A percentile compares a stretch with the other conserved stretches of the same genome.
Conservation (phyloP, 2,329 filamentous ascomycete genomes). For the Aspergillus nomiae region DNA sequence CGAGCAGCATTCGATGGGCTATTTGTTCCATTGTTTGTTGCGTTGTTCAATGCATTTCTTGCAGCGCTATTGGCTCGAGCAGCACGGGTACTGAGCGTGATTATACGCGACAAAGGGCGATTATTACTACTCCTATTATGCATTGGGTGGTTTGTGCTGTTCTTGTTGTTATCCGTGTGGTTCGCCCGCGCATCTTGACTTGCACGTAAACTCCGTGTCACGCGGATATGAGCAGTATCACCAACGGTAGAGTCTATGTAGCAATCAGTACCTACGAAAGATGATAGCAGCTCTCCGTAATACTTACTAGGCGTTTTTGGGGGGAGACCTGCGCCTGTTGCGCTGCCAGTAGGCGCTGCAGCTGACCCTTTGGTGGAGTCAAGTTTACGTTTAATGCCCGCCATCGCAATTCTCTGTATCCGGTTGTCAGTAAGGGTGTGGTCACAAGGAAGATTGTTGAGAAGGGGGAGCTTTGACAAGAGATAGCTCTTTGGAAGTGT, state of each 20-base stretch:
- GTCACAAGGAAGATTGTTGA: not conserved
- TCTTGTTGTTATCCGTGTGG: slow-evolving; percentile 21
- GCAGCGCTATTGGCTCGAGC: slow-evolving; percentile 15
- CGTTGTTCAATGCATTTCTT: slow-evolving; percentile 12
- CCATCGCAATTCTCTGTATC: slow-evolving; percentile 34
- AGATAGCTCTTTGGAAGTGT: not conserved
- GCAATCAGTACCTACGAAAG: slow-evolving; percentile 11
- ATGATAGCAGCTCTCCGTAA: not conserved
- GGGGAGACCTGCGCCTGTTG: slow-evolving; percentile 20
- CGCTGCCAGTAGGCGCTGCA: slow-evolving; percentile 18
- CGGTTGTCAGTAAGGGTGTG: slow-evolving; percentile 6
- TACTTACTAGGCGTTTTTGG: slow-evolving; percentile 28
- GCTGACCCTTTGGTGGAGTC: slow-evolving; percentile 27
- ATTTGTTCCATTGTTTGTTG: slow-evolving; percentile 11
- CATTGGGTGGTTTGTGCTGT: slow-evolving; percentile 8
- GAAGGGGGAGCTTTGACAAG: not conserved
- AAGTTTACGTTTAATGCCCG: slow-evolving; percentile 38
- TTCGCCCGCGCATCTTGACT: slow-evolving; percentile 25
- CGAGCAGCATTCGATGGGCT: slow-evolving; percentile 16
- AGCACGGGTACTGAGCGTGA: slow-evolving; percentile 24
- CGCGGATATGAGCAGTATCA: slow-evolving; percentile 20
- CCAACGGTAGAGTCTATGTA: slow-evolving; percentile 19
- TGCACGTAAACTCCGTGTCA: slow-evolving; percentile 26
- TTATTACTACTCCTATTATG: slow-evolving; percentile 12
- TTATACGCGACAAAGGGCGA: slow-evolving; percentile 24